phyloP scores from a whole-genome alignment of 129 eudicot genomes.

The Sambucus nigra region DNA sequence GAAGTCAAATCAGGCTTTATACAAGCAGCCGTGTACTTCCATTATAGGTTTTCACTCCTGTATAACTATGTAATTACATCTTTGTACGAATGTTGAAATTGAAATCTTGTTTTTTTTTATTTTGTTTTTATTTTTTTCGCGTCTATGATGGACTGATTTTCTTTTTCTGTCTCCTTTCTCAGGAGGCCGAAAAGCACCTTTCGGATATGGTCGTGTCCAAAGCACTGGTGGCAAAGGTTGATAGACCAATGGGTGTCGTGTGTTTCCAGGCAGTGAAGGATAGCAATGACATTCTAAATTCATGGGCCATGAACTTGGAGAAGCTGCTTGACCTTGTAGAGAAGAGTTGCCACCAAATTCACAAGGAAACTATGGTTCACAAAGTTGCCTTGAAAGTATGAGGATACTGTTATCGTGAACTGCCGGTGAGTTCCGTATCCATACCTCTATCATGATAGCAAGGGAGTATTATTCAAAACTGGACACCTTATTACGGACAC shows the following conservation, averaged over 20 bases:
- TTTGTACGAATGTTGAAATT: neutral
- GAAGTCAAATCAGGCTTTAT: too few species aligned
- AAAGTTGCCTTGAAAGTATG: constrained; percentile 53
- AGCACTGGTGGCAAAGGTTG: constrained; percentile 82
- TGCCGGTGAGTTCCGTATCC: constrained; percentile 1
- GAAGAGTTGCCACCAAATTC: constrained; percentile 98
- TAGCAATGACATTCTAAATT: constrained; percentile 77
- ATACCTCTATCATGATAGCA: too few species aligned
- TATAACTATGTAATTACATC: too few species aligned
- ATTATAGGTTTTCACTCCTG: too few species aligned
- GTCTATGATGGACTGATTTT: too few species aligned
- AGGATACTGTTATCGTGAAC: neutral
- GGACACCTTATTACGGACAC: too few species aligned
- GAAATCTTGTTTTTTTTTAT: too few species aligned
- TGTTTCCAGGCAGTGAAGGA: constrained; percentile 67
- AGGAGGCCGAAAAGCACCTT: constrained; percentile 83
- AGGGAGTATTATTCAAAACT: too few species aligned
- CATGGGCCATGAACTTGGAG: constrained; percentile 87
- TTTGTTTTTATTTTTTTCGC: neutral
- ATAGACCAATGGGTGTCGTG: constrained; percentile 68
- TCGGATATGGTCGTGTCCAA: constrained; percentile 90
- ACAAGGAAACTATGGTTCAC: constrained; percentile 97
- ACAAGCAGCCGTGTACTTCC: too few species aligned
- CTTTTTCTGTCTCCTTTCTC: too few species aligned
- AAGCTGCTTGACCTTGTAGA: constrained; percentile 91